phyloP scores from a whole-genome alignment of 2,329 filamentous ascomycete species.

The Rhynchosporium agropyri region DNA sequence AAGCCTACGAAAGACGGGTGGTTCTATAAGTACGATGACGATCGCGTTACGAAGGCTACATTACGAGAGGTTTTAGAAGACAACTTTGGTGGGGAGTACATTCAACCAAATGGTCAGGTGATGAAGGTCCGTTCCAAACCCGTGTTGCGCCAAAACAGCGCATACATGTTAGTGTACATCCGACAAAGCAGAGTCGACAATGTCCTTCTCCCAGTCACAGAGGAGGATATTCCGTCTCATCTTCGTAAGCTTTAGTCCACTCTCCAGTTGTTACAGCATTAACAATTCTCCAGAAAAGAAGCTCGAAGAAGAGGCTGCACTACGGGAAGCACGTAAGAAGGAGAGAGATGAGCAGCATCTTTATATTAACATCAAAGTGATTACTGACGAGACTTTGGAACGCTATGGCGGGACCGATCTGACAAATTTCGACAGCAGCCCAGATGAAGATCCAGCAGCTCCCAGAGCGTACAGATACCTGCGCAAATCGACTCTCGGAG shows the following conservation, averaged over 20 bases:
- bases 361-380: constrained; percentile 82
- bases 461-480: constrained; percentile 75
- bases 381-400: constrained; percentile 80
- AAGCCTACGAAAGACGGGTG: constrained; percentile 91
- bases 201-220: constrained; percentile 75
- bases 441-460: constrained; percentile 61
- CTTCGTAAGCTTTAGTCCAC: constrained; percentile 59
- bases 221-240: constrained; percentile 79
- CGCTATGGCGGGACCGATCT: constrained; percentile 85
- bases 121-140: constrained; percentile 55
- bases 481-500: constrained; percentile 72
- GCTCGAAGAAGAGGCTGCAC: constrained; percentile 79
- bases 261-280: constrained; percentile 28
- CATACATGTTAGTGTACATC: constrained; percentile 99
- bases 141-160: constrained; percentile 73
- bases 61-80: constrained; percentile 91
- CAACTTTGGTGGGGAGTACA: constrained; percentile 90
- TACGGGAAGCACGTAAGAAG: constrained; percentile 75
- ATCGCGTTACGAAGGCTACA: constrained; percentile 93
- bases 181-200: constrained; percentile 83
- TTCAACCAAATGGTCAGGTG: constrained; percentile 47
- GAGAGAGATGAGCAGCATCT: constrained; percentile 94
- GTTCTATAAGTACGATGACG: constrained; percentile 98
- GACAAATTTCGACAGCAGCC: constrained; percentile 64
- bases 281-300: constrained; percentile 57